Conservation (phyloP, 2,329 filamentous ascomycete genomes). For the Oidium heveae region DNA sequence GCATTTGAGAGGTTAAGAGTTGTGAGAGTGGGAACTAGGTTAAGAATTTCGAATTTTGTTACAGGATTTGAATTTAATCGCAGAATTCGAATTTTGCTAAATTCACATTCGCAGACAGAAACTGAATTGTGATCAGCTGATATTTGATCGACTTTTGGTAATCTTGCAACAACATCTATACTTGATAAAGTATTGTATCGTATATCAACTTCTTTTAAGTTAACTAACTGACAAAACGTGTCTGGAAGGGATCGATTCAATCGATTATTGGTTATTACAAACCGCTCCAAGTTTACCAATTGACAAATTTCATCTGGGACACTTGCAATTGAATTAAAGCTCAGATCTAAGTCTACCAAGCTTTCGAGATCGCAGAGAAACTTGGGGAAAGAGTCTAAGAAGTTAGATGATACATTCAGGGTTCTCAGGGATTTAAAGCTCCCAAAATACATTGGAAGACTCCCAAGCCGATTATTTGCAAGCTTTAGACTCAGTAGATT, state of each 20-base stretch:
- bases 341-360: constrained; percentile 80
- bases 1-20: constrained; percentile 74
- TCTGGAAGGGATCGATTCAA: constrained; percentile 50
- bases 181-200: constrained; percentile 77
- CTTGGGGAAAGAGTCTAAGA: constrained; percentile 57
- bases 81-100: constrained; percentile 57
- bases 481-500: constrained; percentile 73
- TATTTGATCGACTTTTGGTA: constrained; percentile 70
- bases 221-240: constrained; percentile 47
- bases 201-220: constrained; percentile 72
- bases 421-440: constrained; percentile 56
- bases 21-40: constrained; percentile 56
- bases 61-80: constrained; percentile 89
- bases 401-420: constrained; percentile 85
- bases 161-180: constrained; percentile 63
- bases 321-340: constrained; percentile 71
- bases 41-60: constrained; percentile 68
- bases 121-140: constrained; percentile 83
- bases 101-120: constrained; percentile 73
- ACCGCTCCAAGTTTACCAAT: constrained; percentile 55
- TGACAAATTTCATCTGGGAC: constrained; percentile 58
- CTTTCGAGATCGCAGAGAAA: constrained; percentile 65
- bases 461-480: constrained; percentile 71
- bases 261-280: constrained; percentile 91
- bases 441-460: constrained; percentile 59